Percentiles rank a stretch among this genome's conserved stretches.
Evolutionary conservation across 176 grass and related monocot genomes (phyloP).

Genomic region (Aegilops speltoides): DNA sequence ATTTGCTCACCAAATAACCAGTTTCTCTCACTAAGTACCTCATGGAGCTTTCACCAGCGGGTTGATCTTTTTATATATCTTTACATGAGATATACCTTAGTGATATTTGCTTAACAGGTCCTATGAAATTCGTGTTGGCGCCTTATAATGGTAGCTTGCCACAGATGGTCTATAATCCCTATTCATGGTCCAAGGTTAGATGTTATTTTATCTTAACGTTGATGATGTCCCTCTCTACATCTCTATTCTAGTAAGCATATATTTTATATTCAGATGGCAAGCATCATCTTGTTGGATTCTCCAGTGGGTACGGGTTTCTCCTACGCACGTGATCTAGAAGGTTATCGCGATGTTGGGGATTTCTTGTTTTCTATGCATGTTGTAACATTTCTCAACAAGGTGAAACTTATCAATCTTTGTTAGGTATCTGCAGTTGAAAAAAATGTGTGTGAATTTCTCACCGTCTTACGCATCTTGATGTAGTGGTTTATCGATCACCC

Average conservation of each 20-base stretch:
- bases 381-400: conserved; percentile 49
- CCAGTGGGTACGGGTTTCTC: conserved; percentile 68
- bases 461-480: neutral
- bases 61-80: too few relatives aligned
- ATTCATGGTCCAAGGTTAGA: conserved; percentile 49
- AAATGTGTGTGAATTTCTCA: neutral
- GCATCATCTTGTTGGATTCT: conserved; percentile 56
- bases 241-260: neutral
- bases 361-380: conserved; percentile 33
- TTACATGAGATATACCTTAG: too few relatives aligned
- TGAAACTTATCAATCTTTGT: neutral
- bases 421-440: neutral
- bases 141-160: conserved; percentile 31
- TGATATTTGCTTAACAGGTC: conserved; percentile 23
- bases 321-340: conserved; percentile 29
- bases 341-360: conserved; percentile 47
- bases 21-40: too few relatives aligned
- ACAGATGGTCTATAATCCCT: conserved; percentile 20
- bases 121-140: conserved; percentile 22
- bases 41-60: too few relatives aligned
- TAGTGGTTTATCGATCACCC: conserved; percentile 63
- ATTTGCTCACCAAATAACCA: too few relatives aligned
- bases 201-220: neutral
- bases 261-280: conserved; percentile 30
- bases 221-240: neutral